Base-by-base conservation (phyloP, 129 eudicot species). In the Apium graveolens region DNA sequence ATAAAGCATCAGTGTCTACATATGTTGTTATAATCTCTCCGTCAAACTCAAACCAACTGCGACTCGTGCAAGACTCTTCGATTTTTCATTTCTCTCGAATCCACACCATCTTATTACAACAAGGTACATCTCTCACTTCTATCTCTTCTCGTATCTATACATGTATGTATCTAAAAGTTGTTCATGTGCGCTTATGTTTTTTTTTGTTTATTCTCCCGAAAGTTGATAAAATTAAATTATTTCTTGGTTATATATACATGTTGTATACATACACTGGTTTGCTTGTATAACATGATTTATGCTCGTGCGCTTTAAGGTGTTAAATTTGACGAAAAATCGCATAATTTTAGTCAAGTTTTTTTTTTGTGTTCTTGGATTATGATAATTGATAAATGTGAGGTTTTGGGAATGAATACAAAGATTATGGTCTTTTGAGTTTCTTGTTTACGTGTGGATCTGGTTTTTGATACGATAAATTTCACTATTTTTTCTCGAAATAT, bases 281-380 rank as follows among this genome's bases (percentile, higher is more conserved):
- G 74, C 80, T 84, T 45, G 62, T 43, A 72, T 68, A 62, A 34
- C 74, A 83, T 77, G 55, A 84, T 29, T 63, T 51, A 43, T 76
- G 70, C 65, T n/a, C 53, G 35, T n/a, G 27, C 83, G 74, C 42
- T 79, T 77, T 3, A 42, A 31, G 75, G 68, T 74, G 74, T 77
- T 78, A 26, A 79, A 76, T 76, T 71, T 70, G 60, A 81, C 73
- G 91, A 86, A 84, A 83, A 84, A 83, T 89, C 91, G 79, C 86
- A 80, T 44, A 29, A 35, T 21, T 26, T 48, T 26, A 51, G 14
- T 11, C 48, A 41, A 60, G 41, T 74, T 46, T 7, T 45, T 74
- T 8, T 27, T 81, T 21, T 66, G 41, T 73, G 24, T 31, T 41
- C 41, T 38, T 38, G 41, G 5, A 12, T 76, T 21, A 16, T n/a